Percentiles rank a stretch among this genome's conserved stretches.
Evolutionary conservation across 2,329 filamentous ascomycete species (phyloP).

Genomic region (Zasmidium citrigriseum): DNA sequence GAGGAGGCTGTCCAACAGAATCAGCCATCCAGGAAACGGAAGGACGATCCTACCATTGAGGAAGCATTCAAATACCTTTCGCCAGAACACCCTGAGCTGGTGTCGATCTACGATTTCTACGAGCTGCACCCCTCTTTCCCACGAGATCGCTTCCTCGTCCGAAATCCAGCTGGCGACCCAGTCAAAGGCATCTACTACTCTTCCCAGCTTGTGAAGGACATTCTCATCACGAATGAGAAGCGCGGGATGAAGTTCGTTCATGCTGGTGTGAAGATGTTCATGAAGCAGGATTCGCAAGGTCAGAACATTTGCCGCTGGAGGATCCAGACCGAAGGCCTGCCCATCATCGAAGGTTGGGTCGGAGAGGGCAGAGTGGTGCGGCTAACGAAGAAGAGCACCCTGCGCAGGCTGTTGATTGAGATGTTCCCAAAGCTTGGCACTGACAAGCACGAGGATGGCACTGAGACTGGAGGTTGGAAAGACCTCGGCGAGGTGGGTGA

Average conservation of each 20-base stretch:
- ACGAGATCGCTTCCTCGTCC: constrained; percentile 89
- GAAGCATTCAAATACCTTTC: constrained; percentile 93
- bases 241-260: constrained; percentile 94
- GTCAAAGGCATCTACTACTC: constrained; percentile 98
- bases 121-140: constrained; percentile 82
- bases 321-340: constrained; percentile 91
- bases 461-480: constrained; percentile 67
- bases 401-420: constrained; percentile 81
- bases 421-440: constrained; percentile 86
- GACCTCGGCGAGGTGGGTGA: constrained; percentile 85
- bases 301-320: constrained; percentile 89
- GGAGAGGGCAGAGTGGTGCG: constrained; percentile 74
- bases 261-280: constrained; percentile 97
- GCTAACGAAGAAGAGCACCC: constrained; percentile 74
- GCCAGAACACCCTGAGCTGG: constrained; percentile 72
- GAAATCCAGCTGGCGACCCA: constrained; percentile 84
- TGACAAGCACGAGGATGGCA: constrained; percentile 27
- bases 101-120: constrained; percentile 81
- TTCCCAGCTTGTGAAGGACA: constrained; percentile 77
- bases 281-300: constrained; percentile 91
- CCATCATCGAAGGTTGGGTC: constrained; percentile 88
- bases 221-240: constrained; percentile 83
- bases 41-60: constrained; percentile 61
- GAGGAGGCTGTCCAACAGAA: constrained; percentile 10
- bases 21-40: constrained; percentile 21